A percentile compares a stretch with the other conserved stretches of the same genome.
phyloP scores from a whole-genome alignment of 2,329 filamentous ascomycete species.

The Neoascochyta sp. region DNA sequence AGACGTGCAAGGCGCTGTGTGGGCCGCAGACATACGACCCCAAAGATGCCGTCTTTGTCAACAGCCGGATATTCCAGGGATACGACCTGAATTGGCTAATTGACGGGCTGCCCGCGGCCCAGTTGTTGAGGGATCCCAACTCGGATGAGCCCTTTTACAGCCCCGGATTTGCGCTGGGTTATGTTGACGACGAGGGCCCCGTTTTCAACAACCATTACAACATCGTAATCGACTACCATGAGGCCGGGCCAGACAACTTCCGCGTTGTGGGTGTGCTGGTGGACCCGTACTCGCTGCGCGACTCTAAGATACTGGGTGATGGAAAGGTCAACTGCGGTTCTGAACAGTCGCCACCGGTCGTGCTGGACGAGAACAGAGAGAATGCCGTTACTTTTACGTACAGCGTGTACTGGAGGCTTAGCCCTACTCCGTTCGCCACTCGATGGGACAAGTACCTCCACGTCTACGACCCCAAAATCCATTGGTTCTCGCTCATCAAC shows the following conservation, averaged over 20 bases:
- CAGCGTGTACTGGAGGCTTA: slow-evolving; percentile 83
- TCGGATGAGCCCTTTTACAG: slow-evolving; percentile 81
- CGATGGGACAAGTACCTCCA: slow-evolving; percentile 99
- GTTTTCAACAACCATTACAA: slow-evolving; percentile 93
- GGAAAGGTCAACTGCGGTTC: slow-evolving; percentile 62
- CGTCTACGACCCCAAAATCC: slow-evolving; percentile 95
- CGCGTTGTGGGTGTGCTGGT: slow-evolving; percentile 91
- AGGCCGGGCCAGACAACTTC: slow-evolving; percentile 67
- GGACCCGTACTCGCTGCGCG: slow-evolving; percentile 68
- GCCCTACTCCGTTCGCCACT: slow-evolving; percentile 86
- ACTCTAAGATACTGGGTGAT: slow-evolving; percentile 52
- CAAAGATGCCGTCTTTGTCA: slow-evolving; percentile 72
- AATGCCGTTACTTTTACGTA: slow-evolving; percentile 83
- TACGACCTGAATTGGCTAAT: slow-evolving; percentile 96
- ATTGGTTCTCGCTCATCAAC: slow-evolving; percentile 98
- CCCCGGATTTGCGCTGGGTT: slow-evolving; percentile 81
- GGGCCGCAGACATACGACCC: slow-evolving; percentile 61
- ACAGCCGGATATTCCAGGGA: slow-evolving; percentile 73
- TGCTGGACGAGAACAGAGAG: slow-evolving; percentile 60
- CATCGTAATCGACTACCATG: slow-evolving; percentile 88
- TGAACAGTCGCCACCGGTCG: slow-evolving; percentile 56
- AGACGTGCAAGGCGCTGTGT: slow-evolving; percentile 82
- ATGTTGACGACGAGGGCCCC: slow-evolving; percentile 52
- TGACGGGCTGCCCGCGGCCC: slow-evolving; percentile 87
- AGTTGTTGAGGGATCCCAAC: slow-evolving; percentile 71